A percentile compares a stretch with the other conserved stretches of the same genome.
phyloP scores from a whole-genome alignment of 331 rosid genomes.

The Malus hybrid region DNA sequence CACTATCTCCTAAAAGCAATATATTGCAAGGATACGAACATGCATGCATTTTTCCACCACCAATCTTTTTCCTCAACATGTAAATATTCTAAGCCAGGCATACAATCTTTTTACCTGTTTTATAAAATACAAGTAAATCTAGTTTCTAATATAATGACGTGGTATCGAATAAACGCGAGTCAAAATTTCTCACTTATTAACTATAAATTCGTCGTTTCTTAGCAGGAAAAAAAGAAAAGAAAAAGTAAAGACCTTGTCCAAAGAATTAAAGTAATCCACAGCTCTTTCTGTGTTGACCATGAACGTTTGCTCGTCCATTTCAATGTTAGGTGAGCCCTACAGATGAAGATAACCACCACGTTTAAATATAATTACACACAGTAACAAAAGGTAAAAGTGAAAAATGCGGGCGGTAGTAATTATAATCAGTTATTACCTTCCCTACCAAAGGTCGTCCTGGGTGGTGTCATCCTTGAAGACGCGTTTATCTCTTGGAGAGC shows the following conservation, averaged over 20 bases:
- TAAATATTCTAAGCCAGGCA: not conserved
- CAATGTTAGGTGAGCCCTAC: constrained; percentile 93
- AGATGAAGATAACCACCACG: not conserved
- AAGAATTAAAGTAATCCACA: constrained; percentile 83
- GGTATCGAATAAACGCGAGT: too few species aligned
- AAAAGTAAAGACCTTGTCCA: constrained; percentile 59
- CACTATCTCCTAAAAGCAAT: constrained; percentile 14
- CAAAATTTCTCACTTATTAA: too few species aligned
- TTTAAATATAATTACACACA: not conserved
- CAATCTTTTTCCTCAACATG: not conserved
- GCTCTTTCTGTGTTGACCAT: constrained; percentile 91
- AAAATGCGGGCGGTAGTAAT: too few species aligned
- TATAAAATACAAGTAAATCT: too few species aligned
- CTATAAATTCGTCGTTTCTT: too few species aligned
- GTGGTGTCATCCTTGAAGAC: constrained; percentile 65
- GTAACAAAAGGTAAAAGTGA: not conserved
- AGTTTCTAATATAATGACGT: too few species aligned
- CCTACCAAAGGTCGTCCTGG: constrained; percentile 90
- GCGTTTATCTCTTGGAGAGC: constrained; percentile 85
- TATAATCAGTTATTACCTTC: constrained; percentile 49
- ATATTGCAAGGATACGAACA: not conserved
- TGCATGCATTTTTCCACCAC: not conserved
- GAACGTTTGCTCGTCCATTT: constrained; percentile 88
- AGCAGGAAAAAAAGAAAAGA: not conserved
- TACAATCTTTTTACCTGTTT: not conserved